Base-by-base conservation (phyloP, 2,329 filamentous ascomycete genomes). In the Fusarium neocosmosporiellum region DNA sequence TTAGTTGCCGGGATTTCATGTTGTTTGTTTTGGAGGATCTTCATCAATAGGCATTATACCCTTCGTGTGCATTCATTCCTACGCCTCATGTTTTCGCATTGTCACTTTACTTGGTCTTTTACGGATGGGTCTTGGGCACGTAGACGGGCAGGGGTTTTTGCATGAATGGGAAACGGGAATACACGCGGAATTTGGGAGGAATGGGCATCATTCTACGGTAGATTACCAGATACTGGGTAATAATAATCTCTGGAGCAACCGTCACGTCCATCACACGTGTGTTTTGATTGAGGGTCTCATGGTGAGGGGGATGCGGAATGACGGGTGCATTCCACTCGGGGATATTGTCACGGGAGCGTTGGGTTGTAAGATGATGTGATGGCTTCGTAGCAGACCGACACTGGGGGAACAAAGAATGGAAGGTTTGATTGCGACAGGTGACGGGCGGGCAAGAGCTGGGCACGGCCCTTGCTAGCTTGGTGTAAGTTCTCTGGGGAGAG, bases 1-100 rank as follows among this genome's bases (percentile, higher is more conserved):
- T 59, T 72, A 75, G 64, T 58, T 59, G 61, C 41, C 41, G 59
- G 66, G 65, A 65, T 66, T 43, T 59, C 34, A 60, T 63, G 46
- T 67, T 66, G 60, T 67, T 69, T 61, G 62, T 68, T 70, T 58
- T 46, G 65, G 59, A 63, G 65, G 67, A 74, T 67, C 64, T 71
- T 74, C 61, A 75, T 73, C 75, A 78, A 78, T 76, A 78, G 76
- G 76, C 76, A 78, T 78, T 78, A 78, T 78, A 78, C 76, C 76
- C 76, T 77, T 68, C 69, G 57, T 78, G 76, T 76, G 75, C 72
- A 77, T 74, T 69, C 62, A 65, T 66, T 73, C 67, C 67, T 63
- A 66, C 61, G 66, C 57, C 65, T 66, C 67, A 65, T 65, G 36
- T 62, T 54, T 20, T 64, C 61, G 39, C 48, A 66, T 55, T 60